A percentile compares a stretch with the other conserved stretches of the same genome.
These are phyloP conservation scores for Termitomyces eurrhizus DNA, from an alignment of 768 basidiomycete genomes.

Conservation along the genomic window DNA sequence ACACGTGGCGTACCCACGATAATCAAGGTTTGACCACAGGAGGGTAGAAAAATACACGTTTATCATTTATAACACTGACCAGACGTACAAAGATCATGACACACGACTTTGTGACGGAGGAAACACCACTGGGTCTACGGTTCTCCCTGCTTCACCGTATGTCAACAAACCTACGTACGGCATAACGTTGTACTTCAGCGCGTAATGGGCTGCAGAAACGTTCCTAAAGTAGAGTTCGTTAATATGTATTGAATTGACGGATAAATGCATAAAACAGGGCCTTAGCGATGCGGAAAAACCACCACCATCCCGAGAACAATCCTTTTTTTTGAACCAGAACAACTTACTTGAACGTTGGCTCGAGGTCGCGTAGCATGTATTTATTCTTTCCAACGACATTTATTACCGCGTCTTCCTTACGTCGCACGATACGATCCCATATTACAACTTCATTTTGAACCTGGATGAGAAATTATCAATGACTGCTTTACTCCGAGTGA, in stretches of 20 bases:
- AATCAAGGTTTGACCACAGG: background rate
- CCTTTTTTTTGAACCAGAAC: slow-evolving; percentile 5
- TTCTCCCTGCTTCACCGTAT: slow-evolving; percentile 66
- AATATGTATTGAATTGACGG: slow-evolving; percentile 1
- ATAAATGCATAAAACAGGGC: background rate
- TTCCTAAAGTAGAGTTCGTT: slow-evolving; percentile 38
- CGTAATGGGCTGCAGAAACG: slow-evolving; percentile 60
- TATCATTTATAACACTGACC: slow-evolving; percentile 1
- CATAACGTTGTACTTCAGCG: slow-evolving; percentile 87
- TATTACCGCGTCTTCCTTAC: slow-evolving; percentile 70
- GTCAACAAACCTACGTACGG: slow-evolving; percentile 80
- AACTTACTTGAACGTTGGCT: slow-evolving; percentile 70
- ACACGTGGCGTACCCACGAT: background rate
- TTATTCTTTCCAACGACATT: slow-evolving; percentile 71
- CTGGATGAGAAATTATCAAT: slow-evolving; percentile 28
- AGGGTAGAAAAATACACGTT: background rate
- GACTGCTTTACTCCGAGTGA: background rate
- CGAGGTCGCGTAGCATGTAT: slow-evolving; percentile 77
- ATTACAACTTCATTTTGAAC: slow-evolving; percentile 76
- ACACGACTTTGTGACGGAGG: slow-evolving; percentile 36
- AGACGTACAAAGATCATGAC: slow-evolving; percentile 19
- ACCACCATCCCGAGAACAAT: background rate
- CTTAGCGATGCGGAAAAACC: background rate
- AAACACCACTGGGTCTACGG: slow-evolving; percentile 34
- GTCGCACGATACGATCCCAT: slow-evolving; percentile 90